Evolutionary conservation across 2,329 filamentous ascomycete species (phyloP).

Genomic region (Myrmaecium sp.): DNA sequence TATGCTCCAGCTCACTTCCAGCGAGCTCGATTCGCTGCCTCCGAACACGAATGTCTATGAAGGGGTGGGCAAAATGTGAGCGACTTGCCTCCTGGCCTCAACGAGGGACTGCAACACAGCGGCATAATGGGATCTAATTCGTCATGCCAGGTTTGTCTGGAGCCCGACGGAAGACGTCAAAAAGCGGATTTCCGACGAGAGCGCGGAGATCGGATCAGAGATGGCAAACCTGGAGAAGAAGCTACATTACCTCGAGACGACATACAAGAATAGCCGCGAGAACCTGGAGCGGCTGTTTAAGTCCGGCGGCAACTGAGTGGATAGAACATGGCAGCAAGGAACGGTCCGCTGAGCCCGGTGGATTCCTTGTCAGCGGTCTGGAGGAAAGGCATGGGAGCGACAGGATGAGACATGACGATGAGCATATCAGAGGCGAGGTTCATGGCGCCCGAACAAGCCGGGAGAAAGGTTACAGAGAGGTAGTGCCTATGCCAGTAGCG

Average conservation of each 20-base stretch:
- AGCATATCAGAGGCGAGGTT: too few species aligned
- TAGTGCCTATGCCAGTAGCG: too few species aligned
- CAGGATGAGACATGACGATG: too few species aligned
- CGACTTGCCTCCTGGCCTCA: slow-evolving; percentile 7
- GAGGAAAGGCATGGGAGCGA: too few species aligned
- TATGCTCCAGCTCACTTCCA: slow-evolving; percentile 71
- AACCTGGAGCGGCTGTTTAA: slow-evolving; percentile 81
- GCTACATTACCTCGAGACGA: slow-evolving; percentile 84
- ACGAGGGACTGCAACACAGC: background rate
- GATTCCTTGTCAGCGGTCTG: too few species aligned
- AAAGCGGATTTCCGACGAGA: slow-evolving; percentile 58
- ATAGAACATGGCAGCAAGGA: background rate
- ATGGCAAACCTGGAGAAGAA: slow-evolving; percentile 73
- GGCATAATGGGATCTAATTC: too few species aligned
- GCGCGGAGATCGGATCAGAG: slow-evolving; percentile 58
- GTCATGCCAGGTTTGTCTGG: slow-evolving; percentile 71
- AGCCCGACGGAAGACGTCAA: slow-evolving; percentile 58
- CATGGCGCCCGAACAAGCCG: too few species aligned
- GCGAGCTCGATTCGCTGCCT: slow-evolving; percentile 64
- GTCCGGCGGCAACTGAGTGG: slow-evolving; percentile 12
- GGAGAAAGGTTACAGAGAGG: too few species aligned
- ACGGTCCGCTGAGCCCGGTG: background rate
- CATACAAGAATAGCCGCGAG: slow-evolving; percentile 81
- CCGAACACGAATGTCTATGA: slow-evolving; percentile 72
- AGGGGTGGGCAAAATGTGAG: slow-evolving; percentile 92